phyloP scores from a whole-genome alignment of 768 basidiomycete species.

The Psilocybe subaeruginosa region DNA sequence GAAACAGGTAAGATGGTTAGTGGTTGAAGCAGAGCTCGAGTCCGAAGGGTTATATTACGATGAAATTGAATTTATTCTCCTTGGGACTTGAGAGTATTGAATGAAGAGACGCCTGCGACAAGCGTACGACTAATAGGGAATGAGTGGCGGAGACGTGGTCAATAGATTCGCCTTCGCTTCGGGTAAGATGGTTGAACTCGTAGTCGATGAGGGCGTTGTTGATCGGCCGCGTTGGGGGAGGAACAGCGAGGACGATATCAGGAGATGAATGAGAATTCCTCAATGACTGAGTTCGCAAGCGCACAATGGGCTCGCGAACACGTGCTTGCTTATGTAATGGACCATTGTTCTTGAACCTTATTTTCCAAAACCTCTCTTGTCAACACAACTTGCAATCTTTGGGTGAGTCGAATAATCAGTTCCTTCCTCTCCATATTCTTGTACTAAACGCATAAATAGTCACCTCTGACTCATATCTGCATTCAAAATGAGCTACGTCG shows the following conservation, averaged over 20 bases:
- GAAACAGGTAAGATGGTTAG: neutral
- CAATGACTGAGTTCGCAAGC: neutral
- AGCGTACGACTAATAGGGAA: neutral
- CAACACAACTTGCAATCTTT: conserved; percentile 49
- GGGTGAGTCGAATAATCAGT: conserved; percentile 34
- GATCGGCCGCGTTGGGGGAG: conserved; percentile 15
- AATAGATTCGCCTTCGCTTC: conserved; percentile 30
- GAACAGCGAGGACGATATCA: conserved; percentile 37
- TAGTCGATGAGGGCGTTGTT: neutral
- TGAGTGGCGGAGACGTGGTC: neutral
- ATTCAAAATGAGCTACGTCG: conserved; percentile 93
- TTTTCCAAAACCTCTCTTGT: conserved; percentile 30
- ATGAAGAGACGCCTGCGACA: neutral
- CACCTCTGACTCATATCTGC: conserved; percentile 76
- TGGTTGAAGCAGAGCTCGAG: neutral
- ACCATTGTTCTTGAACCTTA: conserved; percentile 38
- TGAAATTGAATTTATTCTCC: neutral
- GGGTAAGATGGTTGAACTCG: neutral
- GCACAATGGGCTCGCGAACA: conserved; percentile 27
- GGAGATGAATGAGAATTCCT: conserved; percentile 8
- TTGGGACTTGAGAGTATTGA: neutral
- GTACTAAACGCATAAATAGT: conserved; percentile 38
- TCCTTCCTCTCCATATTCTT: conserved; percentile 9
- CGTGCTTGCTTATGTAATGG: conserved; percentile 34
- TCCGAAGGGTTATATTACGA: no score